These are phyloP conservation scores for Picea abies DNA, from an alignment of 83 land plant genomes.

Conservation along the genomic window DNA sequence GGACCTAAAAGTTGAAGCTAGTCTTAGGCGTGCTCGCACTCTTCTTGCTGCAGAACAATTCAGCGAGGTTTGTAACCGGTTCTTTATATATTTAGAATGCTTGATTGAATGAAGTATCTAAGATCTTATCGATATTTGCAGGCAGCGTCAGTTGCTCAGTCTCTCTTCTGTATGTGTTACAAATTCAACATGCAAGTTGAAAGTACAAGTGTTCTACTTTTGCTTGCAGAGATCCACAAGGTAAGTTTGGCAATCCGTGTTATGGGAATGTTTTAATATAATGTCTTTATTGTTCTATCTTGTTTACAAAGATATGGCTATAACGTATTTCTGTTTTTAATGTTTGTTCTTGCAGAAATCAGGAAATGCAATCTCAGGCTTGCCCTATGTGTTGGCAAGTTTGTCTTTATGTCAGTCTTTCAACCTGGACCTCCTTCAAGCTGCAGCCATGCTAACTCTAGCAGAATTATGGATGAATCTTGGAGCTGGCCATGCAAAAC, in stretches of 20 bases:
- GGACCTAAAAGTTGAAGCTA: slow-evolving; percentile 83
- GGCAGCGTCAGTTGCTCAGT: slow-evolving; percentile 82
- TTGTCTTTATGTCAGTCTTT: slow-evolving; percentile 87
- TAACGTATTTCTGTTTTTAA: not conserved
- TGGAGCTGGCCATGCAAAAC: slow-evolving; percentile 73
- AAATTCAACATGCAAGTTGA: slow-evolving; percentile 87
- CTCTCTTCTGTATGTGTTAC: slow-evolving; percentile 85
- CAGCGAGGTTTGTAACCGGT: slow-evolving; percentile 46
- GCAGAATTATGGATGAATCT: slow-evolving; percentile 93
- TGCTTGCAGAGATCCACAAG: slow-evolving; percentile 94
- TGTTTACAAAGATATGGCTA: not conserved
- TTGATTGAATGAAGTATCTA: not conserved
- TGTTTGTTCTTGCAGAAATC: slow-evolving; percentile 58
- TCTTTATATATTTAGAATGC: slow-evolving; percentile 5
- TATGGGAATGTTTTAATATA: not conserved
- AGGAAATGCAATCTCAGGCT: slow-evolving; percentile 82
- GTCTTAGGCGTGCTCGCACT: slow-evolving; percentile 77
- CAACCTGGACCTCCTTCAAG: slow-evolving; percentile 89
- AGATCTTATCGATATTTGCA: slow-evolving; percentile 23
- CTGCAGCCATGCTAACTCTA: slow-evolving; percentile 73
- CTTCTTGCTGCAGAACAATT: slow-evolving; percentile 89
- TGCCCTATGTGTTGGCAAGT: slow-evolving; percentile 93
- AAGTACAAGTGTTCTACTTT: slow-evolving; percentile 69
- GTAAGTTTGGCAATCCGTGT: slow-evolving; percentile 26
- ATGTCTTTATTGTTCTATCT: slow-evolving; percentile 12